phyloP scores from a whole-genome alignment of 192 early-diverging fungal species.

The Coemansia aciculifera region DNA sequence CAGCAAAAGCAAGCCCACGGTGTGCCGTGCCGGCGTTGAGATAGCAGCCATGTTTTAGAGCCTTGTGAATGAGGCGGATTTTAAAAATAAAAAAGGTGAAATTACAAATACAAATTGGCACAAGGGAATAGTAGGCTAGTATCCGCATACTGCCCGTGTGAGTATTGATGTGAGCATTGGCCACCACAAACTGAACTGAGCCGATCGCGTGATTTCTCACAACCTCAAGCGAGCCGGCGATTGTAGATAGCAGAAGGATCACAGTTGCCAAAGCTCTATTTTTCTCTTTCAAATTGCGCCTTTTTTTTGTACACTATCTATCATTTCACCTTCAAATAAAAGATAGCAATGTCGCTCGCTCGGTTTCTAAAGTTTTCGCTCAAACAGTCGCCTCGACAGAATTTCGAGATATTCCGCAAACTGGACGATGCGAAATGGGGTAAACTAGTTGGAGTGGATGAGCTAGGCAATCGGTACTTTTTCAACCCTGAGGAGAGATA shows the following conservation, averaged over 20 bases:
- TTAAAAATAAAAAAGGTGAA: background rate
- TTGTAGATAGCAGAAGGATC: background rate
- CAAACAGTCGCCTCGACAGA: conserved; percentile 45
- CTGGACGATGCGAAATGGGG: conserved; percentile 66
- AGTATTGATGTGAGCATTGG: background rate
- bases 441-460: conserved; percentile 68
- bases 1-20: conserved; percentile 64
- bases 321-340: background rate
- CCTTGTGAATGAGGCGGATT: background rate
- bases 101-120: background rate
- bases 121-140: background rate
- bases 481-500: conserved; percentile 70
- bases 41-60: conserved; percentile 11
- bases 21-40: conserved; percentile 40
- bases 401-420: conserved; percentile 51
- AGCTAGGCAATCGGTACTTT: conserved; percentile 77
- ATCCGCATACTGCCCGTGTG: background rate
- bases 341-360: conserved; percentile 39
- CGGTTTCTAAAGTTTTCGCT: conserved; percentile 48
- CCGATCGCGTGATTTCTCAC: background rate
- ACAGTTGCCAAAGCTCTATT: no score
- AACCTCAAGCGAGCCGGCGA: background rate
- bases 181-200: background rate
- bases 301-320: background rate
- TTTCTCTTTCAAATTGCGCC: background rate